Evolutionary conservation across 495 filamentous ascomycete species (phyloP).

Genomic region (Rhizodiscina lignyota): DNA sequence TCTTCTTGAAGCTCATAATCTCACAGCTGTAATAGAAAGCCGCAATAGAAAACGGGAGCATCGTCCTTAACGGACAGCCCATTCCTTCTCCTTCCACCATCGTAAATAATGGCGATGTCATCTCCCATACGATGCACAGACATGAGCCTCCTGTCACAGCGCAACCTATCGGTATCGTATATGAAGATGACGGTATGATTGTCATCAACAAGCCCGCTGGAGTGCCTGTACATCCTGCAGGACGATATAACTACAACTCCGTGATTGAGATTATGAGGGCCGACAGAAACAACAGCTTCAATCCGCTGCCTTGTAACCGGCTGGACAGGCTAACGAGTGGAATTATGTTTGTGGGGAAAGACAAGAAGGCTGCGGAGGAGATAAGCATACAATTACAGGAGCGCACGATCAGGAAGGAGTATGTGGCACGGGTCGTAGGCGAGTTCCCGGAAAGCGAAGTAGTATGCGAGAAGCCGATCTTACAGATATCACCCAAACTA

Average conservation of each 20-base stretch:
- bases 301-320: constrained; percentile 76
- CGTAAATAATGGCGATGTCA: constrained; percentile 66
- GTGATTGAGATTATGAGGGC: constrained; percentile 83
- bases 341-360: constrained; percentile 93
- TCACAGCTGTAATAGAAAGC: too few species aligned
- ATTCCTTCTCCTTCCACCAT: constrained; percentile 35
- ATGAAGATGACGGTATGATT: constrained; percentile 81
- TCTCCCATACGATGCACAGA: constrained; percentile 86
- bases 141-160: constrained; percentile 86
- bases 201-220: constrained; percentile 95
- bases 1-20: neutral
- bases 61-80: constrained; percentile 54
- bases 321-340: constrained; percentile 90
- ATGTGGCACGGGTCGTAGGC: constrained; percentile 79
- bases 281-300: constrained; percentile 49
- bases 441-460: constrained; percentile 65
- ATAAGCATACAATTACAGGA: constrained; percentile 53
- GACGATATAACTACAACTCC: constrained; percentile 88
- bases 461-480: constrained; percentile 82
- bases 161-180: constrained; percentile 62
- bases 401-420: constrained; percentile 80
- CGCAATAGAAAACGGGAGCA: constrained; percentile 61
- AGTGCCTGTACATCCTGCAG: constrained; percentile 85
- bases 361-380: constrained; percentile 57
- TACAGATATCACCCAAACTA: constrained; percentile 86